Conservation (phyloP, 208 protist genomes). For the Trichomonas gallinae region DNA sequence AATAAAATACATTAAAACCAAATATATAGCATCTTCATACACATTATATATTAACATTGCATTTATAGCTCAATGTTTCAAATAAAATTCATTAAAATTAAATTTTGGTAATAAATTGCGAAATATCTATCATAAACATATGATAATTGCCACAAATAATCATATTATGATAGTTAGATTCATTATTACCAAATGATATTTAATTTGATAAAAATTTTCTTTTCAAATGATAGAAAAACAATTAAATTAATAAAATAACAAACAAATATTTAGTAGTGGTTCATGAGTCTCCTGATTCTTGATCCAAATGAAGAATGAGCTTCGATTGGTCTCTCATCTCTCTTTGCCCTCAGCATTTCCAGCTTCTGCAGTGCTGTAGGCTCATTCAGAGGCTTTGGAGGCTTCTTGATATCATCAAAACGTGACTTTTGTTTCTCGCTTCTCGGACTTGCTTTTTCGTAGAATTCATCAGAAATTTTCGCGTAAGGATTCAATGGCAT, state of each 20-base stretch:
- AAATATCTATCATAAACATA: too few relatives aligned
- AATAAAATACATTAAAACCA: too few relatives aligned
- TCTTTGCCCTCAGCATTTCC: neutral
- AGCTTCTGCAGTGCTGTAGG: neutral
- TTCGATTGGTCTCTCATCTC: neutral
- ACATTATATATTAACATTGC: too few relatives aligned
- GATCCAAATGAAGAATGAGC: neutral
- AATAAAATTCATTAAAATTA: too few relatives aligned
- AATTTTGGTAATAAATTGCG: too few relatives aligned
- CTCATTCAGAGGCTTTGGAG: neutral
- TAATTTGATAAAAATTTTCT: too few relatives aligned
- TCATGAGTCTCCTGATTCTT: neutral
- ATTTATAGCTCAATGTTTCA: too few relatives aligned
- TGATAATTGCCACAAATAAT: too few relatives aligned
- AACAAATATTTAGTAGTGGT: neutral
- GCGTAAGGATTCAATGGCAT: neutral
- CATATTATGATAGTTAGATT: too few relatives aligned
- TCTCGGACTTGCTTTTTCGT: neutral
- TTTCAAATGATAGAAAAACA: too few relatives aligned
- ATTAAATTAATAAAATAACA: neutral
- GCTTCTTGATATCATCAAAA: neutral
- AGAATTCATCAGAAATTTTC: neutral
- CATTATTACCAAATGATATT: too few relatives aligned
- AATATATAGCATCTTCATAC: too few relatives aligned
- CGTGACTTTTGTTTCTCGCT: neutral